Evolutionary conservation across 139 green algal genomes (phyloP), one percentile per base, ranked within the genome.

Genomic region (Coelastrella sp.): DNA sequence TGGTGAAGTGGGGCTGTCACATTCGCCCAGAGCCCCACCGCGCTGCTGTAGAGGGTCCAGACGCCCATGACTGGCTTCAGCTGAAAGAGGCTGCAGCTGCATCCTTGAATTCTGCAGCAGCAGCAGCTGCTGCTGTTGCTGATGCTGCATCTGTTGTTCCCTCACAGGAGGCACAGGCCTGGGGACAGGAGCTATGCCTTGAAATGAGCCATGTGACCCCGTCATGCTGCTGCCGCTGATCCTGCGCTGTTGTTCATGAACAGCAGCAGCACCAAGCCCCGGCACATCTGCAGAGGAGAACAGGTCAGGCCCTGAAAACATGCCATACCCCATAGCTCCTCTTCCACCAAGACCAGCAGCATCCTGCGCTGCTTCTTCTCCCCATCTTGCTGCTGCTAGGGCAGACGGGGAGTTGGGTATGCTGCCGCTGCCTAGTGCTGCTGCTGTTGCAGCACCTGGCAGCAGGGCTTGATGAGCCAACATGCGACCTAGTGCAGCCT

Each of bases 301-400:
- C 35, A 88, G 74, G 22, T 70, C 59, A 17, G 83, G 83, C 24
- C 83, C 83, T 56, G 83, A 63, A 66, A 88, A 88, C 83, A 88
- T 88, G 4, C 63, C 83, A 49, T 80, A 88, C 24, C 65, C 20
- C 20, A 20, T 65, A 49, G 19, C 63, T 19, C 65, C 15, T 19
- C 25, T 20, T 6, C n/a, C 61, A 25, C 19, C 61, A 70, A 65
- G 24, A 81, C 10, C 65, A 12, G 79, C n/a, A 56, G 63, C 65
- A 80, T 6, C 35, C 70, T 58, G 58, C 27, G 80, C 24, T 58
- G 60, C n/a, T 3, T 3, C 35, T 49, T 49, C 35, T 49, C 35
- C 35, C 35, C 3, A 3, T 49, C 35, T 49, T 49, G 20, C n/a
- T 57, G 20, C 72, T 78, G 72, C 72, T 27, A 78, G 20, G 72